Conservation (phyloP, 1,139 yeast species). For the Zygoascus meyerae region DNA sequence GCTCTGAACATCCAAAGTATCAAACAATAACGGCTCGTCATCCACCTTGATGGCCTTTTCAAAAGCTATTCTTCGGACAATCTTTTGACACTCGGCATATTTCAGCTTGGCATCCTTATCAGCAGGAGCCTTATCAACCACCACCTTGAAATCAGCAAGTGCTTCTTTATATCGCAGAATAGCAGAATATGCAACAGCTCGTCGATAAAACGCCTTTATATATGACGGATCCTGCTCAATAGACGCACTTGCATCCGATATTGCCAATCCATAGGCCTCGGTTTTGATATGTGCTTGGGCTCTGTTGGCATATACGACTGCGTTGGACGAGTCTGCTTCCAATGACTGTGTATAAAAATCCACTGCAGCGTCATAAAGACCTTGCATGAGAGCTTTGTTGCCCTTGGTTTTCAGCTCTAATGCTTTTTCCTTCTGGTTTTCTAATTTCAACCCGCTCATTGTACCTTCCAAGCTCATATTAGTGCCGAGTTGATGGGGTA, state of each 20-base stretch:
- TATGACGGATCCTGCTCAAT: conserved; percentile 61
- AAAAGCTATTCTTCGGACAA: conserved; percentile 71
- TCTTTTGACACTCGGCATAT: conserved; percentile 56
- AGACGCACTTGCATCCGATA: conserved; percentile 69
- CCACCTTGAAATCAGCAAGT: conserved; percentile 58
- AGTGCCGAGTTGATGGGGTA: no score
- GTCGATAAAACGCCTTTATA: conserved; percentile 71
- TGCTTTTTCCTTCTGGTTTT: conserved; percentile 15
- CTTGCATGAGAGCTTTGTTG: conserved; percentile 59
- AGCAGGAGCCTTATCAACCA: conserved; percentile 57
- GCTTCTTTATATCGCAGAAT: conserved; percentile 73
- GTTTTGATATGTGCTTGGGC: conserved; percentile 85
- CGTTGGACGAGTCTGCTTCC: conserved; percentile 55
- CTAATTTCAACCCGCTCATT: conserved; percentile 2
- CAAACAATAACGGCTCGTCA: conserved; percentile 43
- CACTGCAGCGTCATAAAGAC: conserved; percentile 62
- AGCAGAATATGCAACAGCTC: conserved; percentile 80
- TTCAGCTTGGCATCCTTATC: conserved; percentile 66
- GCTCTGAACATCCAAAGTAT: conserved; percentile 40
- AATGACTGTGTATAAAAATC: conserved; percentile 75
- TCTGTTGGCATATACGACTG: conserved; percentile 76
- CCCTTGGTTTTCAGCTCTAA: conserved; percentile 55
- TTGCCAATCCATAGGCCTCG: conserved; percentile 83
- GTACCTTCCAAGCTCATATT: not conserved
- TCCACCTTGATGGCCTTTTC: conserved; percentile 82